Conservation (phyloP, 306 rosid species). For the Mucuna pruriens region DNA sequence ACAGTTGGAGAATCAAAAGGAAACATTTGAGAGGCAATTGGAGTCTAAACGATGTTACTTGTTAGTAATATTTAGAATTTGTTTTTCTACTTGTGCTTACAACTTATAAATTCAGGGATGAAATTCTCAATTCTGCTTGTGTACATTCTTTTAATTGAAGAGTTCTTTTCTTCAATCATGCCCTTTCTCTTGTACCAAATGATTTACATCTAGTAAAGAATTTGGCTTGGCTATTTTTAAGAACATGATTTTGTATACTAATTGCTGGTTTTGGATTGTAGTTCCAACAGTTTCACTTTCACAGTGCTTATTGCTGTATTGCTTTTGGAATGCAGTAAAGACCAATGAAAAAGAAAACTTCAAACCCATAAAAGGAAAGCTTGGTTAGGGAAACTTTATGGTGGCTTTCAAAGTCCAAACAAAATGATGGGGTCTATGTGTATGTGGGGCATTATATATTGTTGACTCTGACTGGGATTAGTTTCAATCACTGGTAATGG, state of each 20-base stretch:
- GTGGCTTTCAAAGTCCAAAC: conserved; percentile 6
- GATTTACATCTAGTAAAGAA: conserved; percentile 43
- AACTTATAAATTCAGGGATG: conserved; percentile 38
- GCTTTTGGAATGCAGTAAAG: conserved; percentile 16
- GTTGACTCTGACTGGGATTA: conserved; percentile 19
- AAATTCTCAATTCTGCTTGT: conserved; percentile 49
- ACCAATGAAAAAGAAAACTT: conserved; percentile 7
- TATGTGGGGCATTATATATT: background rate
- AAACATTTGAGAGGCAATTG: conserved; percentile 17
- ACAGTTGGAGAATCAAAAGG: conserved; percentile 15
- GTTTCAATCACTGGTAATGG: conserved; percentile 23
- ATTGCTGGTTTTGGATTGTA: background rate
- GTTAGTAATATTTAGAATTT: conserved; percentile 39
- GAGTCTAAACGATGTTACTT: conserved; percentile 32
- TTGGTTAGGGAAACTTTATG: background rate
- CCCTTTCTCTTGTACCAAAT: conserved; percentile 32
- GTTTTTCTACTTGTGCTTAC: conserved; percentile 34
- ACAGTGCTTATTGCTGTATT: background rate
- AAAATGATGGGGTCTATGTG: conserved; percentile 6
- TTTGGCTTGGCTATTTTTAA: conserved; percentile 27
- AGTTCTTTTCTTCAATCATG: conserved; percentile 32
- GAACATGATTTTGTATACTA: background rate
- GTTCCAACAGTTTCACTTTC: background rate
- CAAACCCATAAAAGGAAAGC: conserved; percentile 15
- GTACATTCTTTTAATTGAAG: conserved; percentile 66